These are phyloP conservation scores for Diospyros kaki DNA, from an alignment of 148 eudicot species.

Conservation along the genomic window DNA sequence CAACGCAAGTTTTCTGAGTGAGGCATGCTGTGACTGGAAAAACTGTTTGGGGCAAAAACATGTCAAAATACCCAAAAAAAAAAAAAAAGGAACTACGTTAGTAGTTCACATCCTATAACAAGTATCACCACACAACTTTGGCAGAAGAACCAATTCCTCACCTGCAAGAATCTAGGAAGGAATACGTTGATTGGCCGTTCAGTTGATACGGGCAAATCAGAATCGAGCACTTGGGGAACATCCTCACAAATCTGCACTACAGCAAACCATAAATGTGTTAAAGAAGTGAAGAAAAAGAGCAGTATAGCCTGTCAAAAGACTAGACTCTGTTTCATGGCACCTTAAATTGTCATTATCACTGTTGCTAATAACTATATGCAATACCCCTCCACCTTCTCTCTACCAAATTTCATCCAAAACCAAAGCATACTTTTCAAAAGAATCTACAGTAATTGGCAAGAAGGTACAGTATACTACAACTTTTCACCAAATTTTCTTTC, in stretches of 20 bases:
- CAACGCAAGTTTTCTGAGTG: conserved; percentile 79
- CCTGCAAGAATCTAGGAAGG: conserved; percentile 88
- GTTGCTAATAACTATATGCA: neutral
- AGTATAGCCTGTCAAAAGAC: neutral
- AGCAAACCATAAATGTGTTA: conserved; percentile 7
- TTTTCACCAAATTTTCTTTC: neutral
- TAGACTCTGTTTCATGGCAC: neutral
- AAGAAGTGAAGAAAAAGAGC: neutral
- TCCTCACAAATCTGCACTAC: conserved; percentile 83
- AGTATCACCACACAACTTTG: conserved; percentile 2
- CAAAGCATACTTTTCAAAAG: neutral
- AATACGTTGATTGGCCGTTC: conserved; percentile 89
- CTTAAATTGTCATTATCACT: neutral
- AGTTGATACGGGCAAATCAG: conserved; percentile 81
- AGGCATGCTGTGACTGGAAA: conserved; percentile 72
- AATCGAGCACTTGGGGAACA: conserved; percentile 87
- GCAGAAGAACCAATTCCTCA: conserved; percentile 17
- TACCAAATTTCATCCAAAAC: too few species aligned
- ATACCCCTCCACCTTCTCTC: too few species aligned
- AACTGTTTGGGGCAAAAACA: conserved; percentile 44
- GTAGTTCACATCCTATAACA: neutral
- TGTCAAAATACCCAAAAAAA: conserved; percentile 5
- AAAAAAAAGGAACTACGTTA: neutral
- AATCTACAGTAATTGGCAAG: too few species aligned
- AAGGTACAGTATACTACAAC: neutral